Base-by-base conservation (phyloP, 192 early-diverging fungal genomes). In the Umbelopsis sp. region DNA sequence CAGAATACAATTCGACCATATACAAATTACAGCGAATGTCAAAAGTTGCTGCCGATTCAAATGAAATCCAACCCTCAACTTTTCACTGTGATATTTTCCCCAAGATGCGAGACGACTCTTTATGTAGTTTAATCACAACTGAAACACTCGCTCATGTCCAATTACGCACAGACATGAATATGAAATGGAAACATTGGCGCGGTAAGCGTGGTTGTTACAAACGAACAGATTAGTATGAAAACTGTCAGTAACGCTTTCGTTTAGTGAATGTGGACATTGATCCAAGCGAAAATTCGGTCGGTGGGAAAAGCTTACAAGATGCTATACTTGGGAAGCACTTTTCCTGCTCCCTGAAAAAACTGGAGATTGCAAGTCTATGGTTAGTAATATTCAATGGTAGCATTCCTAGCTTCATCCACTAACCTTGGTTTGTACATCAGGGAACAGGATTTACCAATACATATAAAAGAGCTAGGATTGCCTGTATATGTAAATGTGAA, bases 1-100 rank as follows among this genome's bases (percentile, higher is more conserved):
- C 30, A 0, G 55, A 61, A 35, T 61, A 61, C 55, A 61, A 61
- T 30, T 27, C 33, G 27, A 61, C 55, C 16, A 61, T 61, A 35
- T 30, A 61, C 27, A 61, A 61, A 18, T 25, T 61, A 2, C 55
- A 61, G 33, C 55, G 55, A 22, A 35, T 61, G 5, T 18, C n/a
- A 7, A 18, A 35, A 12, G 25, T 35, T 7, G 30, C 27, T 35
- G 5, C 30, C 4, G 33, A 61, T 13, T 35, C 18, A 33, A 1
- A 2, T 35, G 30, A 18, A 16, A 10, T 2, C 7, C 16, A 61
- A 8, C 55, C 55, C 13, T 30, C 18, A 6, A 41, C 10, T 6
- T 61, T 61, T 16, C 4, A 7, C 0, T 61, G 55, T 25, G 16
- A 61, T 35, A 25, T 61, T 16, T 35, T n/a, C 5, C 55, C 55